phyloP scores from a whole-genome alignment of 306 rosid genomes.

The Vigna nakashimae region DNA sequence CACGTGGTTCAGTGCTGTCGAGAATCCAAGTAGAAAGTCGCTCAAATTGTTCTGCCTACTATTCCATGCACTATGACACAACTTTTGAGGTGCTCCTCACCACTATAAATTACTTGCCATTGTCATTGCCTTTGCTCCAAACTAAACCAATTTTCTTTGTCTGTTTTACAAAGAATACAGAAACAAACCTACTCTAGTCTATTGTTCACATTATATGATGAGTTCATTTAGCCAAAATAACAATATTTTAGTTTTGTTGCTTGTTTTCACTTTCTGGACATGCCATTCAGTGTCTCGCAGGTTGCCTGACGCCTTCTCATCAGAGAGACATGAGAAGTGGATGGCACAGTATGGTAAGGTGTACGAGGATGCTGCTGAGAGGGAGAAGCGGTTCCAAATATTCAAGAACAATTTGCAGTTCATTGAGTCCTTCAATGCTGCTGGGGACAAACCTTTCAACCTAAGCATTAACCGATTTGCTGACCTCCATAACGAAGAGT shows the following conservation, averaged over 20 bases:
- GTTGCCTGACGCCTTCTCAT: not conserved
- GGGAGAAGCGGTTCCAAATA: slow-evolving; percentile 41
- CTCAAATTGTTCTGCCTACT: not conserved
- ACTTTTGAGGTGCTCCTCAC: not conserved
- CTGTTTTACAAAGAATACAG: not conserved
- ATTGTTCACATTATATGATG: not conserved
- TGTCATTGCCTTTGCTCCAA: not conserved
- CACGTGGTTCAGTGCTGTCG: slow-evolving; percentile 2
- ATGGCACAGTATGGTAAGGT: slow-evolving; percentile 26
- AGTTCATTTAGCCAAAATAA: slow-evolving; percentile 16
- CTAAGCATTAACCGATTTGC: slow-evolving; percentile 43
- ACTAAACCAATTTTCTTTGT: not conserved
- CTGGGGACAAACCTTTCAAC: slow-evolving; percentile 43
- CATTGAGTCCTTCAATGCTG: slow-evolving; percentile 42
- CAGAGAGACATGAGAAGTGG: slow-evolving; percentile 38
- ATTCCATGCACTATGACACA: not conserved
- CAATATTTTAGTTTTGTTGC: not conserved
- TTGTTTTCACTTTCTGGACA: slow-evolving; percentile 10
- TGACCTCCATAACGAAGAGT: slow-evolving; percentile 44
- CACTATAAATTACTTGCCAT: slow-evolving; percentile 9
- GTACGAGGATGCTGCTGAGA: slow-evolving; percentile 27
- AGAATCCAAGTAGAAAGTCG: not conserved
- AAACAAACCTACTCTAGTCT: not conserved
- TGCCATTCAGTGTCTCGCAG: not conserved
- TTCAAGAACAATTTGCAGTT: slow-evolving; percentile 39